A percentile compares a stretch with the other conserved stretches of the same genome.
Evolutionary conservation across 306 rosid genomes (phyloP).

Genomic region (Corylus heterophylla): DNA sequence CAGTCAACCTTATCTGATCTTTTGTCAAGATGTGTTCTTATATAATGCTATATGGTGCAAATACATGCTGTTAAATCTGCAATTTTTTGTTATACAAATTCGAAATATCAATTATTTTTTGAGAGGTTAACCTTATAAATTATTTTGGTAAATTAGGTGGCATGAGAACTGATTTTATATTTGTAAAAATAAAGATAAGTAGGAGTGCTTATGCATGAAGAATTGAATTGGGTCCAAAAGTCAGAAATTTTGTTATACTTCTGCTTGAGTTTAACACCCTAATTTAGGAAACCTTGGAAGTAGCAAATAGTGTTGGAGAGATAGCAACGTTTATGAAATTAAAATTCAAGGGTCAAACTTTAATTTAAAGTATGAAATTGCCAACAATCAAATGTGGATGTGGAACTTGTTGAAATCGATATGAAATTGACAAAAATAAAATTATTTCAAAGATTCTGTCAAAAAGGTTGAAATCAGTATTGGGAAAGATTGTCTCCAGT

Average conservation of each 20-base stretch:
- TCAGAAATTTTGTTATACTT: neutral
- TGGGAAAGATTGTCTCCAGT: no score
- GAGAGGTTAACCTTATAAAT: neutral
- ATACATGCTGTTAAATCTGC: neutral
- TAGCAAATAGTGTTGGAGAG: neutral
- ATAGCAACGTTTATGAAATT: neutral
- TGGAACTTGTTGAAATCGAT: no score
- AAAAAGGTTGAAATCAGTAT: no score
- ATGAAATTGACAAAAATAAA: no score
- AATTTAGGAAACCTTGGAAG: neutral
- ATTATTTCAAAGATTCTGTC: no score
- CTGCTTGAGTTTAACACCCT: neutral
- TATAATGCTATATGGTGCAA: neutral
- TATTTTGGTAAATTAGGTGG: conserved; percentile 6
- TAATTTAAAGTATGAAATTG: no score
- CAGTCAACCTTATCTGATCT: neutral
- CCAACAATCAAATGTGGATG: no score
- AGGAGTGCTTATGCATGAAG: neutral
- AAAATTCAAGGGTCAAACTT: neutral
- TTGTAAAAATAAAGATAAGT: neutral
- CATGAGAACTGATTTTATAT: neutral
- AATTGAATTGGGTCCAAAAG: neutral
- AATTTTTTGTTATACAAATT: neutral
- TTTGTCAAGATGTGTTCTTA: neutral
- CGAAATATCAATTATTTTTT: neutral